phyloP scores from a whole-genome alignment of 2,329 filamentous ascomycete species.

The Colletotrichum navitas region DNA sequence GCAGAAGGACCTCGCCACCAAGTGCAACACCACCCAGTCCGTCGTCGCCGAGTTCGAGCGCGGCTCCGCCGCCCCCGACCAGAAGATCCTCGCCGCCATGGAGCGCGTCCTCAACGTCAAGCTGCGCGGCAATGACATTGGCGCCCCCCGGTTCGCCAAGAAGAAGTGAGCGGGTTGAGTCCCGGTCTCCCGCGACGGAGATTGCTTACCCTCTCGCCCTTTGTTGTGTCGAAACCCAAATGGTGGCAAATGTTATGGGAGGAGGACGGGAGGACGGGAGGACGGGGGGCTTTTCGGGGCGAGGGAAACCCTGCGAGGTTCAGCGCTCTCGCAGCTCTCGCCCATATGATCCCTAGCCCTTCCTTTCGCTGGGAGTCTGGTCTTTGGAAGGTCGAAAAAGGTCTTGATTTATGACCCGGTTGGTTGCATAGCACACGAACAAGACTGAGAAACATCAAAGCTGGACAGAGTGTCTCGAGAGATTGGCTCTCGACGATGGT shows the following conservation, averaged over 20 bases:
- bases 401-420: conserved; percentile 25
- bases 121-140: conserved; percentile 87
- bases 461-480: conserved; percentile 22
- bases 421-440: conserved; percentile 41
- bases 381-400: conserved; percentile 27
- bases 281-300: background rate
- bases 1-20: conserved; percentile 87
- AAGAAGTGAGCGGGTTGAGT: conserved; percentile 61
- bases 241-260: background rate
- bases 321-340: conserved; percentile 8
- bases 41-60: conserved; percentile 89
- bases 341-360: background rate
- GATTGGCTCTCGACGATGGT: conserved; percentile 39
- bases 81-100: conserved; percentile 83
- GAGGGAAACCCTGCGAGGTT: conserved; percentile 8
- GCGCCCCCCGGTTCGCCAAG: conserved; percentile 84
- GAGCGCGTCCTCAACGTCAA: conserved; percentile 90
- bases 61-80: conserved; percentile 82
- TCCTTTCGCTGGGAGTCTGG: conserved; percentile 37
- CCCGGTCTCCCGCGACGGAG: background rate
- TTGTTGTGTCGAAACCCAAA: background rate
- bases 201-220: background rate
- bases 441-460: conserved; percentile 29
- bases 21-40: conserved; percentile 87
- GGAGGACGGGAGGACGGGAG: too few relatives aligned